Evolutionary conservation across 192 early-diverging fungal genomes (phyloP).

Genomic region (Gamsiella multidivaricata): DNA sequence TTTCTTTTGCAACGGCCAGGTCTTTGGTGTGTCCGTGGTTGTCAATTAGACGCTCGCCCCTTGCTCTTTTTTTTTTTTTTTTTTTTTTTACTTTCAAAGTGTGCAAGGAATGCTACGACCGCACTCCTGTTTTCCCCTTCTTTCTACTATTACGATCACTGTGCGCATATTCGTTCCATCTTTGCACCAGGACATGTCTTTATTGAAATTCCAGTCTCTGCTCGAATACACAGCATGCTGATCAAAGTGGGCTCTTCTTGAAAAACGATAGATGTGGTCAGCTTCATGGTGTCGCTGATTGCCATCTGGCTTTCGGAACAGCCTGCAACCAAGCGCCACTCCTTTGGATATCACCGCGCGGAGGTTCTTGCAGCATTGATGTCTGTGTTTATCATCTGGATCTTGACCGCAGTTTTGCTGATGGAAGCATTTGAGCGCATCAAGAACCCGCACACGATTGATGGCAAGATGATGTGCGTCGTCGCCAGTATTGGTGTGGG

Average conservation of each 20-base stretch:
- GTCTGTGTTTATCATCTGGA: constrained; percentile 85
- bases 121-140: no score
- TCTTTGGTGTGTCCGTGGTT: no score
- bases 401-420: constrained; percentile 74
- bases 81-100: no score
- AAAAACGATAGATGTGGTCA: constrained; percentile 66
- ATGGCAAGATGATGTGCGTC: constrained; percentile 76
- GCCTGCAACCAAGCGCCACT: constrained; percentile 56
- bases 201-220: no score
- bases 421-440: constrained; percentile 79
- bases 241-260: no score
- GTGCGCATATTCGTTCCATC: no score
- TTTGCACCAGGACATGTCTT: no score
- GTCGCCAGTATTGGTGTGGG: constrained; percentile 78
- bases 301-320: constrained; percentile 57
- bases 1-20: background rate
- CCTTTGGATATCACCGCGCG: constrained; percentile 81
- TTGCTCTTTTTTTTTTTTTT: no score
- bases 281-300: constrained; percentile 76
- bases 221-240: no score
- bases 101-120: no score
- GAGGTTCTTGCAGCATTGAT: constrained; percentile 83
- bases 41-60: no score
- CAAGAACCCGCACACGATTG: constrained; percentile 68
- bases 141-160: no score